These are phyloP conservation scores for Gryganskiella cystojenkinii DNA, from an alignment of 192 early-diverging fungal species.

Conservation along the genomic window DNA sequence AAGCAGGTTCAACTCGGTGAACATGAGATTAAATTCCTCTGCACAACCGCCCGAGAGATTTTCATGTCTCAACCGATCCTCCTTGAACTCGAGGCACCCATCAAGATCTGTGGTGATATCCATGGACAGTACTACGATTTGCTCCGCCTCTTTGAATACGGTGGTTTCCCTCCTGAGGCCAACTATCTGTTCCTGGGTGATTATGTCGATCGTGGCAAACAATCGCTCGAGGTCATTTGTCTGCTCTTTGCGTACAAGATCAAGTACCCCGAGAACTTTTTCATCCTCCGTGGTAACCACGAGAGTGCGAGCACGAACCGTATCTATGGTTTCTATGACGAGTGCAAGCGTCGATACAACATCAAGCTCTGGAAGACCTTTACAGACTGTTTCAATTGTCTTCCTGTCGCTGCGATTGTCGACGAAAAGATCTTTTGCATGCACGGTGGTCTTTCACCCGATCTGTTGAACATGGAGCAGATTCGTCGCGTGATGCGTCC, in stretches of 20 bases:
- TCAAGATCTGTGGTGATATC: slow-evolving; percentile 94
- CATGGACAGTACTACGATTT: slow-evolving; percentile 99
- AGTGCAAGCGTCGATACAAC: slow-evolving; percentile 98
- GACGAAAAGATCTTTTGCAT: slow-evolving; percentile 99
- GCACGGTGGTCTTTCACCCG: slow-evolving; percentile 98
- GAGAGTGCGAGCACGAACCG: slow-evolving; percentile 97
- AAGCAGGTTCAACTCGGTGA: slow-evolving; percentile 97
- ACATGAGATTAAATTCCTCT: slow-evolving; percentile 94
- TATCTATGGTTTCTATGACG: slow-evolving; percentile 99
- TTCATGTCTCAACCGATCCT: slow-evolving; percentile 94
- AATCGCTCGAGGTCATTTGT: slow-evolving; percentile 98
- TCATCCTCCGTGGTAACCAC: slow-evolving; percentile 98
- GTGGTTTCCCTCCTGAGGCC: slow-evolving; percentile 96
- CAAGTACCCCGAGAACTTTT: slow-evolving; percentile 99
- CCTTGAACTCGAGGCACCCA: slow-evolving; percentile 93
- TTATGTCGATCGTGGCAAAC: slow-evolving; percentile 98
- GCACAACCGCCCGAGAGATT: slow-evolving; percentile 93
- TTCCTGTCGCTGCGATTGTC: slow-evolving; percentile 97
- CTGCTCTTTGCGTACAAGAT: slow-evolving; percentile 98
- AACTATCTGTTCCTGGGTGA: slow-evolving; percentile 99
- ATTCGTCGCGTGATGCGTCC: slow-evolving; percentile 97
- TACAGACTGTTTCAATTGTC: slow-evolving; percentile 98
- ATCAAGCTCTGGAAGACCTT: slow-evolving; percentile 99
- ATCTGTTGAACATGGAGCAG: slow-evolving; percentile 98
- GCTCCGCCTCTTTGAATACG: slow-evolving; percentile 95